Conservation (phyloP, 2,329 filamentous ascomycete genomes). For the Claviceps capensis region DNA sequence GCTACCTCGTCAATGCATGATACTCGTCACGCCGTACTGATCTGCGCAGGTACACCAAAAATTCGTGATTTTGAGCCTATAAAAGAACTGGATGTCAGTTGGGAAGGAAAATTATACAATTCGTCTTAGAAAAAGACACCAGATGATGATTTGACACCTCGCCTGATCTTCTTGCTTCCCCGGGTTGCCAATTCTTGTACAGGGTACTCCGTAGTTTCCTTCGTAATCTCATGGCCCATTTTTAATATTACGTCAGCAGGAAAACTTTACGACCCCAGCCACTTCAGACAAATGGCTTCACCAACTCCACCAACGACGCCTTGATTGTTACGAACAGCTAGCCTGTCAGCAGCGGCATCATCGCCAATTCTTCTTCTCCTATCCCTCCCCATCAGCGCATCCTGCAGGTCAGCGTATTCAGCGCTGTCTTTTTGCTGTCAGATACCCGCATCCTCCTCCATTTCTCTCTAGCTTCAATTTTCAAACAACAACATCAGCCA, state of each 20-base stretch:
- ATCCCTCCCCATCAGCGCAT: not conserved
- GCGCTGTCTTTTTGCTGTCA: conserved; percentile 3
- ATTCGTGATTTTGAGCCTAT: not conserved
- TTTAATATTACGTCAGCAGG: conserved; percentile 9
- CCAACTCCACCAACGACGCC: conserved; percentile 3
- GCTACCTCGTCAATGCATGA: not conserved
- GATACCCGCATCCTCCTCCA: not conserved
- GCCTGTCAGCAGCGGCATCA: conserved; percentile 4
- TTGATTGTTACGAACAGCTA: not conserved
- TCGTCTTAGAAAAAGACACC: not conserved
- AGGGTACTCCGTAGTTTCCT: not conserved
- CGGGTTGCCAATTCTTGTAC: not conserved
- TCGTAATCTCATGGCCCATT: not conserved
- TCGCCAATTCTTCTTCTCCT: not conserved
- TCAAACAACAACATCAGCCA: conserved; percentile 11
- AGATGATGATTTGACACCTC: not conserved
- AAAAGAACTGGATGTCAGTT: not conserved
- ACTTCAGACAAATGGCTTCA: conserved; percentile 1
- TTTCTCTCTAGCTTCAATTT: conserved; percentile 3
- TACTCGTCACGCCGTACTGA: not conserved
- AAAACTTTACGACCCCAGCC: conserved; percentile 9
- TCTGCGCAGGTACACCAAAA: not conserved
- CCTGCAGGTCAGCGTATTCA: not conserved
- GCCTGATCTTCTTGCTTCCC: not conserved
- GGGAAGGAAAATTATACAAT: not conserved